Evolutionary conservation across 1,284 basidiomycete genomes (phyloP), one percentile per base, ranked within the genome.

Genomic region (Gastroboletus turbinatus): DNA sequence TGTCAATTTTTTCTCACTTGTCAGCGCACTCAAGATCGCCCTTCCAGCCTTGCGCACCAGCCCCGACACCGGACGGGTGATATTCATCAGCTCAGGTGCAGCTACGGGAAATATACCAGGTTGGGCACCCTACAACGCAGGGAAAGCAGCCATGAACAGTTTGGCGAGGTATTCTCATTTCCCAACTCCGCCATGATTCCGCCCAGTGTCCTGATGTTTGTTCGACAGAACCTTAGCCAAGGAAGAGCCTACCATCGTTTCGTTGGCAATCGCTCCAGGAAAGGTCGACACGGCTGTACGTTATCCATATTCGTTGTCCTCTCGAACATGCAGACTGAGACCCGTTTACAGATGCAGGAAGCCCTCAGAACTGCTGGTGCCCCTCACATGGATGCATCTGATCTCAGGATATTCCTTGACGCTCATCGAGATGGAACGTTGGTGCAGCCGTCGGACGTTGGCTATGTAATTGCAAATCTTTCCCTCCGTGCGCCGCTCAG

Each of bases 121-220:
- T 0, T 94, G 90, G 90, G 88, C 75, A 1, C 82, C 90, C 0
- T 96, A 96, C 72, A 92, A 84, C 62, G 84, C 90, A 14, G 76
- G 79, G 57, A 92, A 93, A 70, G 93, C 93, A 1, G 93, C 91
- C 0, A 79, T 94, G 83, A 96, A 96, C 70, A 87, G 89, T 21
- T 76, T 96, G 33, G 85, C 84, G 74, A 81, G 89, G 88, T 81
- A 48, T 38, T 36, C 35, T 14, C 36, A 19, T 62, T 60, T 54
- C 60, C 58, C 40, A 33, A 53, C 59, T 52, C 27, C 48, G 50
- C 42, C 33, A 16, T 13, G 30, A 30, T 46, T 27, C 27, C 14
- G 13, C 14, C 27, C 4, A 29, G 16, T n/a, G 4, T 1, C 35
- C 55, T 62, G 58, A 63, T 51, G 53, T n/a, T n/a, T 40, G 48